Evolutionary conservation across 225 moss, liverwort and hornwort species (phyloP).

Genomic region (Physcomitrellopsis africana): DNA sequence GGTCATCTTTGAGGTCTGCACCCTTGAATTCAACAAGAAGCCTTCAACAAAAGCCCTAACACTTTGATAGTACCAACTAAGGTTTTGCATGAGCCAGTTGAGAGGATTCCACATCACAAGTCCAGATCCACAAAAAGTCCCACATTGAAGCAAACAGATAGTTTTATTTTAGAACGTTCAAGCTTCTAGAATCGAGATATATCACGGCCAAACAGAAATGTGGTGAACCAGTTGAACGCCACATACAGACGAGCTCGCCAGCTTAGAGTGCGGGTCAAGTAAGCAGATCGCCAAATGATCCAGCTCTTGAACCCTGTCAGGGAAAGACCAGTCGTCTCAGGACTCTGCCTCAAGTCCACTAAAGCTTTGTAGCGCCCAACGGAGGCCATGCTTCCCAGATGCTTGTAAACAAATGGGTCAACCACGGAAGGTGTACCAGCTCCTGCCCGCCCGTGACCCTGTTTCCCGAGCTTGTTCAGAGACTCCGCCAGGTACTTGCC

Average conservation of each 20-base stretch:
- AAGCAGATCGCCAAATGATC: constrained; percentile 85
- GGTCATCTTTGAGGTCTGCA: too few relatives aligned
- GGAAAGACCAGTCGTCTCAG: constrained; percentile 43
- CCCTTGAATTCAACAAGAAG: background rate
- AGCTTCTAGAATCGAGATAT: constrained; percentile 62
- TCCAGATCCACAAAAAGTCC: background rate
- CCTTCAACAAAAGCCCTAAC: background rate
- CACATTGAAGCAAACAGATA: constrained; percentile 7
- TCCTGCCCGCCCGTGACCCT: constrained; percentile 13
- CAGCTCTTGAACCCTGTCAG: constrained; percentile 76
- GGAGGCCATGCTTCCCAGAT: constrained; percentile 76
- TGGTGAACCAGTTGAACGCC: constrained; percentile 67
- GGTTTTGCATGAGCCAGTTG: background rate
- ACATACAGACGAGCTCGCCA: constrained; percentile 76
- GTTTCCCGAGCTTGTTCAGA: constrained; percentile 49
- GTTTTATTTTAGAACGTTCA: constrained; percentile 45
- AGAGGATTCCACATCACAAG: too few relatives aligned
- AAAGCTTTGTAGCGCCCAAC: constrained; percentile 75
- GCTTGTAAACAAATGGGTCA: constrained; percentile 73
- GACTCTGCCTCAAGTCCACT: constrained; percentile 66
- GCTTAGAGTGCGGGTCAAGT: constrained; percentile 67
- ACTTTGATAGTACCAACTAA: background rate
- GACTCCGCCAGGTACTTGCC: constrained; percentile 67
- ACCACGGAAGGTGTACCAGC: constrained; percentile 7
- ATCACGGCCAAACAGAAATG: constrained; percentile 72